A percentile compares a stretch with the other conserved stretches of the same genome.
These are phyloP conservation scores for Pholiota adiposa DNA, from an alignment of 1,284 basidiomycete genomes.

Conservation along the genomic window DNA sequence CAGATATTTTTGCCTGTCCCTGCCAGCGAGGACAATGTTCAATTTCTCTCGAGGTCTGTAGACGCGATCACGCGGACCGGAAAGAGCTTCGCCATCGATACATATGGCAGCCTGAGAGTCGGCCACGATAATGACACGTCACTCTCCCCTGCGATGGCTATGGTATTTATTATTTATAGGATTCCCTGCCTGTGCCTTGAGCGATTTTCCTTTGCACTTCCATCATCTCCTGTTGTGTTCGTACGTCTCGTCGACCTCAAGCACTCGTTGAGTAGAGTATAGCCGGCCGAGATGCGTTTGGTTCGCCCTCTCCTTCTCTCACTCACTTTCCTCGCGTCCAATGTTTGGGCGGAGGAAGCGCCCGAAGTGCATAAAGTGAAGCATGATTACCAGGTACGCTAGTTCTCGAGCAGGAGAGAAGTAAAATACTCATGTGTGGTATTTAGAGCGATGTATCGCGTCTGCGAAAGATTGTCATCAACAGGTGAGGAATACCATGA, in stretches of 20 bases:
- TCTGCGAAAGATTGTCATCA: slow-evolving; percentile 90
- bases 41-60: too few species aligned
- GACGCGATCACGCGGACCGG: slow-evolving; percentile 22
- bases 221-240: not conserved
- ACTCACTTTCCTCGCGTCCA: slow-evolving; percentile 52
- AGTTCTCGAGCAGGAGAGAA: not conserved
- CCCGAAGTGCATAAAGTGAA: slow-evolving; percentile 53
- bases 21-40: slow-evolving; percentile 2
- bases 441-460: slow-evolving; percentile 88
- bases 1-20: not conserved
- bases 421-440: slow-evolving; percentile 5
- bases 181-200: not conserved
- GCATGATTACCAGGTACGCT: slow-evolving; percentile 78
- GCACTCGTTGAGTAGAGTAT: slow-evolving; percentile 12
- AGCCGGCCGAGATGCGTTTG: slow-evolving; percentile 57
- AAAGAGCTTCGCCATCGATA: not conserved
- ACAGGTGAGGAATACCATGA: slow-evolving; percentile 55
- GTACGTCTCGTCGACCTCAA: not conserved
- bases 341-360: slow-evolving; percentile 57
- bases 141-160: slow-evolving; percentile 12
- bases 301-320: slow-evolving; percentile 56
- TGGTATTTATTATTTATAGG: slow-evolving; percentile 14
- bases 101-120: slow-evolving; percentile 11
- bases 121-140: slow-evolving; percentile 33
- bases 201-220: not conserved